These are phyloP conservation scores for Leccinum rimulosum DNA, from an alignment of 768 basidiomycete species.

Conservation along the genomic window DNA sequence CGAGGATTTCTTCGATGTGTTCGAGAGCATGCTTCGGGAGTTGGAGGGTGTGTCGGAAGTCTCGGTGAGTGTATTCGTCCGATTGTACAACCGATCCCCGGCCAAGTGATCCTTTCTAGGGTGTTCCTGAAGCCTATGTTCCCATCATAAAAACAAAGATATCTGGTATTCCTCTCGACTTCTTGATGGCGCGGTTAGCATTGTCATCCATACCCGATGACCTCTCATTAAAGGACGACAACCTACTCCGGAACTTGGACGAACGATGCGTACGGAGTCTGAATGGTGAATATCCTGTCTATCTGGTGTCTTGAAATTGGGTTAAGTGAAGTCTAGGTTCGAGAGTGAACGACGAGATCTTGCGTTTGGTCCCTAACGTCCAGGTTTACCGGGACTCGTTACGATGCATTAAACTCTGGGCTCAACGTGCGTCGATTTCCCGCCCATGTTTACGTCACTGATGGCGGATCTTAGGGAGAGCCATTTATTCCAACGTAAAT, in stretches of 20 bases:
- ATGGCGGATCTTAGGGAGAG: conserved; percentile 58
- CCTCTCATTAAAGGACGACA: conserved; percentile 86
- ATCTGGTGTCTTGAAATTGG: conserved; percentile 1
- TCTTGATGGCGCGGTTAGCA: conserved; percentile 88
- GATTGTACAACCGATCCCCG: not conserved
- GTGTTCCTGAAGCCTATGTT: conserved; percentile 95
- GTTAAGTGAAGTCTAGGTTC: conserved; percentile 57
- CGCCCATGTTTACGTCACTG: conserved; percentile 3
- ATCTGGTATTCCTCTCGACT: conserved; percentile 88
- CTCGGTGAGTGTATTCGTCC: conserved; percentile 57
- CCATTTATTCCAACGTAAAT: conserved; percentile 97
- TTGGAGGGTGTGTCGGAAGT: conserved; percentile 85
- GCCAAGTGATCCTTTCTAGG: conserved; percentile 44
- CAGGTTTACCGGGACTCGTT: conserved; percentile 92
- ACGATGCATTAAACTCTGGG: conserved; percentile 97
- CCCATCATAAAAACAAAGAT: conserved; percentile 93
- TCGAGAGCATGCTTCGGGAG: conserved; percentile 84
- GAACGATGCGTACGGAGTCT: conserved; percentile 94
- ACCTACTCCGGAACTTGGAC: conserved; percentile 87
- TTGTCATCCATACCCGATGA: conserved; percentile 90
- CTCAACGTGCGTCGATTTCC: conserved; percentile 66
- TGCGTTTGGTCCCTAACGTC: conserved; percentile 92
- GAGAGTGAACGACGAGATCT: conserved; percentile 92
- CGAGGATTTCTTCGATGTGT: conserved; percentile 93
- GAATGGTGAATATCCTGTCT: conserved; percentile 52